phyloP scores from a whole-genome alignment of 306 rosid species.

The Phaseolus lunatus region DNA sequence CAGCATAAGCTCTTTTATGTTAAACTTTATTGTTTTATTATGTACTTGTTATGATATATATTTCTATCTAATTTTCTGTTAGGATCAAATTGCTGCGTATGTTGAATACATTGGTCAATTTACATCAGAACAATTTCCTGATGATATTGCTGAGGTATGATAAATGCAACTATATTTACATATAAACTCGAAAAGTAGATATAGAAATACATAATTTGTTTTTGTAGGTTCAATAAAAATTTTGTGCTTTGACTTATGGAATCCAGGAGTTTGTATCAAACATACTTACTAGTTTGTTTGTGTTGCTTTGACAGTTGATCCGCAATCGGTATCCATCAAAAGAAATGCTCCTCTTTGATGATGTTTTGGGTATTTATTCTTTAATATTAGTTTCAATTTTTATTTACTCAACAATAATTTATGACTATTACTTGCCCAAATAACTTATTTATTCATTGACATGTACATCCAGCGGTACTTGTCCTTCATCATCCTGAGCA shows the following conservation, averaged over 20 bases:
- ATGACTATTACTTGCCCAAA: constrained; percentile 24
- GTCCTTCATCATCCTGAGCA: constrained; percentile 95
- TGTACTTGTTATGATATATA: constrained; percentile 18
- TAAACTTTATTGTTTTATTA: background rate
- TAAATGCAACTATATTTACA: constrained; percentile 6
- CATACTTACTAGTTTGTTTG: constrained; percentile 38
- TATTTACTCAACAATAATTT: constrained; percentile 24
- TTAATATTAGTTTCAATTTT: constrained; percentile 38
- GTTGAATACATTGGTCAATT: constrained; percentile 84
- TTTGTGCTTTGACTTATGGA: background rate
- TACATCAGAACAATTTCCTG: constrained; percentile 82
- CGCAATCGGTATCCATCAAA: constrained; percentile 72
- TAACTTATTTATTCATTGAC: constrained; percentile 44
- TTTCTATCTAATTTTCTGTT: constrained; percentile 19
- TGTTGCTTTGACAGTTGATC: constrained; percentile 68
- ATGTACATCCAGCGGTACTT: constrained; percentile 69
- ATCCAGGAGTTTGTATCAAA: constrained; percentile 28
- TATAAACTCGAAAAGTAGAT: constrained; percentile 11
- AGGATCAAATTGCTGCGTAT: constrained; percentile 87
- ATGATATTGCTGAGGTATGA: constrained; percentile 82
- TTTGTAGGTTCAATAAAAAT: background rate
- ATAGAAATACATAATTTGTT: constrained; percentile 15
- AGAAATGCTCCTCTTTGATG: constrained; percentile 80
- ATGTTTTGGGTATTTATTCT: constrained; percentile 74
- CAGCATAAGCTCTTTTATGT: background rate